A percentile compares a stretch with the other conserved stretches of the same genome.
Evolutionary conservation across 441 rosid species (phyloP).

Genomic region (Croton laevigatus): DNA sequence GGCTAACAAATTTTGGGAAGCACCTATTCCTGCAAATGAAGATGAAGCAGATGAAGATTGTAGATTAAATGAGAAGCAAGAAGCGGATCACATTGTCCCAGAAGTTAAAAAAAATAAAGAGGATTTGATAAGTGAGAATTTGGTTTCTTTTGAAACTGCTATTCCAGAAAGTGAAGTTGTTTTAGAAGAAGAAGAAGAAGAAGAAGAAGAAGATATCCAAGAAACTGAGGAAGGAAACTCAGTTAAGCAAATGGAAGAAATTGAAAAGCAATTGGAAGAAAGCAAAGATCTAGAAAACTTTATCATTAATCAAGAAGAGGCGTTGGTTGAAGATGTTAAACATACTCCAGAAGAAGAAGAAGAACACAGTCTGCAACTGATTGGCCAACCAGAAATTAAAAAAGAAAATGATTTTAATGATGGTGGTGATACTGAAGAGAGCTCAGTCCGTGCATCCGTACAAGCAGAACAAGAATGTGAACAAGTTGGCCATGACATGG

Average conservation of each 20-base stretch:
- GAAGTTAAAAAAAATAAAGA: constrained; percentile 30
- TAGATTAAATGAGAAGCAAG: neutral
- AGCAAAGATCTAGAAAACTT: constrained; percentile 20
- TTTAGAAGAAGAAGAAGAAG: constrained; percentile 9
- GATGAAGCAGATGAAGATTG: neutral
- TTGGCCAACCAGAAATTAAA: constrained; percentile 10
- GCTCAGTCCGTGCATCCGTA: neutral
- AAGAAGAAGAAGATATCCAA: constrained; percentile 10
- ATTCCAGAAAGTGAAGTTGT: constrained; percentile 14
- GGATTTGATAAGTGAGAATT: constrained; percentile 17
- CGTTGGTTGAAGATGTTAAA: constrained; percentile 16
- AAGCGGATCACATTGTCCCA: neutral
- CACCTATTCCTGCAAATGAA: constrained; percentile 29
- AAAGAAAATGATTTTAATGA: neutral
- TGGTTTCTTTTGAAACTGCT: constrained; percentile 20
- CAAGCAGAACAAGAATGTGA: constrained; percentile 24
- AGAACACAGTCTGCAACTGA: too few species aligned
- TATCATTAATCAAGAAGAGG: constrained; percentile 13
- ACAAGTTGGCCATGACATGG: neutral
- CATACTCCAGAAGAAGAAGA: constrained; percentile 15
- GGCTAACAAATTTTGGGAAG: constrained; percentile 59
- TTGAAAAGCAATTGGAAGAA: constrained; percentile 14
- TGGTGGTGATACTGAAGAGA: constrained; percentile 8
- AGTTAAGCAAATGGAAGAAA: constrained; percentile 16
- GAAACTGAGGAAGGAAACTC: constrained; percentile 11